Evolutionary conservation across 495 filamentous ascomycete species (phyloP), one percentile per base, ranked within the genome.

Genomic region (Antarctomyces pellizariae): DNA sequence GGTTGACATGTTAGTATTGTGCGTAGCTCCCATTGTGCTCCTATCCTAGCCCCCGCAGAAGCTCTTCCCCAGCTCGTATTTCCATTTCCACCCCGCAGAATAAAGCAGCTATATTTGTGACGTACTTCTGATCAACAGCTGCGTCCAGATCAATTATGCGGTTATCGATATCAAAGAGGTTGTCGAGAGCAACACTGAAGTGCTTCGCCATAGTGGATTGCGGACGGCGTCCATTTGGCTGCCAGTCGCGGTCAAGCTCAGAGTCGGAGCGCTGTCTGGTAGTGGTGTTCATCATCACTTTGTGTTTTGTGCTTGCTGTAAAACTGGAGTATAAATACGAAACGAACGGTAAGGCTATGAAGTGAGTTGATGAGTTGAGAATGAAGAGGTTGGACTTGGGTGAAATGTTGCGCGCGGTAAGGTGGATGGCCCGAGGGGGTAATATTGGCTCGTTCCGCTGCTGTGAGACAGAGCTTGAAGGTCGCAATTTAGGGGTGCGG

Each of bases 201-300:
- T 69, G 73, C 30, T 72, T 71, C 13, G 82, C 83, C 47, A 91
- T 69, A 30, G 76, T 84, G 32, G 77, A 84, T 57, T 83, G 75
- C 28, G 76, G 76, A 23, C 71, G 70, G 36, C 61, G 56, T 37
- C 56, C 58, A 46, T 56, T 76, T 19, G 75, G 72, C 59, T 77
- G 72, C 71, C 72, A 80, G 45, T 71, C 71, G 36, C 59, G 60
- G 42, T 71, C 61, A 43, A 66, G 52, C 31, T 76, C 71, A 34
- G 60, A 54, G 46, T 76, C 69, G 24, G 71, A 56, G n/a, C n/a
- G n/a, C n/a, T n/a, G n/a, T n/a, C n/a, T n/a, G n/a, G n/a, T n/a
- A n/a, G n/a, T n/a, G n/a, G n/a, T n/a, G n/a, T n/a, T n/a, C n/a
- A n/a, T n/a, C n/a, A n/a, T n/a, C n/a, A n/a, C n/a, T n/a, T n/a